Evolutionary conservation across 163 green algal genomes (phyloP).

Genomic region (Scenedesmus sp.): DNA sequence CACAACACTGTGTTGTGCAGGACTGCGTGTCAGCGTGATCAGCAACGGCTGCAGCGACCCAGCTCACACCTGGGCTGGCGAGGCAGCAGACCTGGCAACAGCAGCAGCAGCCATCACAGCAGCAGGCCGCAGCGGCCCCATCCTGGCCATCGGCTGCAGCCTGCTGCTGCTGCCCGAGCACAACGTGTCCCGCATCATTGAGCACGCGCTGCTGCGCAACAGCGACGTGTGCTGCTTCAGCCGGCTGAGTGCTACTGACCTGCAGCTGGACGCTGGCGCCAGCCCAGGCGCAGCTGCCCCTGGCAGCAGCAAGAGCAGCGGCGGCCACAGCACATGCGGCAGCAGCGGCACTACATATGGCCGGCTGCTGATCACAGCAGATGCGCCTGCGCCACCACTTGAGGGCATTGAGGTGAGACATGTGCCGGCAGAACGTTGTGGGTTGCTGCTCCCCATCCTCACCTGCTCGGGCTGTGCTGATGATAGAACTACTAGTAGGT

Average conservation of each 20-base stretch:
- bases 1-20: neutral
- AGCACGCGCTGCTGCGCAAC: neutral
- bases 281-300: neutral
- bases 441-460: too few relatives aligned
- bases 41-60: neutral
- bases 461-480: neutral
- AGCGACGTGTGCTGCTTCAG: neutral
- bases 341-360: neutral
- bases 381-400: neutral
- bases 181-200: constrained; percentile 7
- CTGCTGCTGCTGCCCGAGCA: constrained; percentile 4
- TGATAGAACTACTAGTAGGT: neutral
- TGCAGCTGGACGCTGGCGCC: neutral
- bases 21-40: neutral
- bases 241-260: neutral
- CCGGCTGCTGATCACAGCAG: neutral
- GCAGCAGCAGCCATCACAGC: neutral
- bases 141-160: neutral
- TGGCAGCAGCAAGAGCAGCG: constrained; percentile 1
- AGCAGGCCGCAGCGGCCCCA: neutral
- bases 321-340: neutral
- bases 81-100: neutral
- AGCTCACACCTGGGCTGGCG: neutral
- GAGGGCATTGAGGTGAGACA: neutral
- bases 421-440: too few relatives aligned